A percentile compares a stretch with the other conserved stretches of the same genome.
phyloP scores from a whole-genome alignment of 2,329 filamentous ascomycete species.

The Hypoxylon sp. region DNA sequence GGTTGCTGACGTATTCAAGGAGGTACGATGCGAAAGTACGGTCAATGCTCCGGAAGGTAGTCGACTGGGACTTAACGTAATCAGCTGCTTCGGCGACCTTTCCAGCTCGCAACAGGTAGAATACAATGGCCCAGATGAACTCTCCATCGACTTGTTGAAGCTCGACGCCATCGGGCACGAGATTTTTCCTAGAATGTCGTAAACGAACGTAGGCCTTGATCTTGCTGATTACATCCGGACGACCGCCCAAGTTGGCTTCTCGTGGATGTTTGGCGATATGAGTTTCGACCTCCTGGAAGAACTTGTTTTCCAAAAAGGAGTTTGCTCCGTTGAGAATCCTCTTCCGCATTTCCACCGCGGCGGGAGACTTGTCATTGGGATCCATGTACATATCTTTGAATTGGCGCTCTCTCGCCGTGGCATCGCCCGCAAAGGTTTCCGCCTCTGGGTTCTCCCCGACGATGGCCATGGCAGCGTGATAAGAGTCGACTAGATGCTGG shows the following conservation, averaged over 20 bases:
- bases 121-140: slow-evolving; percentile 94
- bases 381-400: slow-evolving; percentile 85
- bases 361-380: slow-evolving; percentile 75
- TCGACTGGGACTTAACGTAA: slow-evolving; percentile 85
- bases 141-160: slow-evolving; percentile 85
- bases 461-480: slow-evolving; percentile 84
- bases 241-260: slow-evolving; percentile 90
- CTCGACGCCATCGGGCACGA: slow-evolving; percentile 84
- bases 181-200: slow-evolving; percentile 82
- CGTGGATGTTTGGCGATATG: slow-evolving; percentile 86
- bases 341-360: slow-evolving; percentile 78
- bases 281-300: slow-evolving; percentile 82
- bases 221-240: slow-evolving; percentile 89
- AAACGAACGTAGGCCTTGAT: slow-evolving; percentile 93
- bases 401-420: slow-evolving; percentile 79
- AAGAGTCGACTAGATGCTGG: slow-evolving; percentile 84
- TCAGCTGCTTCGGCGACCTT: slow-evolving; percentile 86
- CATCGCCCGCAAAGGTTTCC: slow-evolving; percentile 71
- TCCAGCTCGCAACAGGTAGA: slow-evolving; percentile 89
- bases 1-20: slow-evolving; percentile 82
- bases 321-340: slow-evolving; percentile 86
- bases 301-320: slow-evolving; percentile 83
- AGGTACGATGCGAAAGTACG: slow-evolving; percentile 91
- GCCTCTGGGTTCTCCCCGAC: slow-evolving; percentile 78
- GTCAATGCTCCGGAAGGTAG: slow-evolving; percentile 90